Evolutionary conservation across 2,329 filamentous ascomycete species (phyloP).

Genomic region (Aspergillus quadricinctus): DNA sequence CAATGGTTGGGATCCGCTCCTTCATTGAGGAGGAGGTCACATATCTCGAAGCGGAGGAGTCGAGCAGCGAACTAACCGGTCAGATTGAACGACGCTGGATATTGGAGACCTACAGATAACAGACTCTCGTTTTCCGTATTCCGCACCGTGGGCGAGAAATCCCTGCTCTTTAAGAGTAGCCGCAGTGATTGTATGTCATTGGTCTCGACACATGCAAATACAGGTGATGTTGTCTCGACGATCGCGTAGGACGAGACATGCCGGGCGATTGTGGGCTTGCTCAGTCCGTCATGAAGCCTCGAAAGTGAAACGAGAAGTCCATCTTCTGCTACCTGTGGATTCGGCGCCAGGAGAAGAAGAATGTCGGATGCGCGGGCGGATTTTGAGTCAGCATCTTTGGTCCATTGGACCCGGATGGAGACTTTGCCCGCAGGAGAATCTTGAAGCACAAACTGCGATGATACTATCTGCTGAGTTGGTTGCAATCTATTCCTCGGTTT

Average conservation of each 20-base stretch:
- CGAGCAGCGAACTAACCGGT: not conserved
- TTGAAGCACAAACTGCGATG: not conserved
- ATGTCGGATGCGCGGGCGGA: not conserved
- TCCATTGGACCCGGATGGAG: not conserved
- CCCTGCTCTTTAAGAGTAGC: not conserved
- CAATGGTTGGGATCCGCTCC: not conserved
- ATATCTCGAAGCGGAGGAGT: not conserved
- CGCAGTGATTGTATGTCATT: not conserved
- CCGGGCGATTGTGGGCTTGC: not conserved
- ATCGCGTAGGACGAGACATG: not conserved
- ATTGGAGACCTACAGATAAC: not conserved
- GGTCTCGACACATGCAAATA: not conserved
- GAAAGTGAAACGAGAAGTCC: not conserved
- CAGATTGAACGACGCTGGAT: not conserved
- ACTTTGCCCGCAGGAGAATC: not conserved
- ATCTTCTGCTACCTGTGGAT: not conserved
- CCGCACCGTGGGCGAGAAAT: not conserved
- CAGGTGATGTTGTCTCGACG: not conserved
- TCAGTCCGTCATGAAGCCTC: not conserved
- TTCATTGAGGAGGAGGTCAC: not conserved
- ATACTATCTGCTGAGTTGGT: not conserved
- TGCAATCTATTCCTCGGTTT: not conserved
- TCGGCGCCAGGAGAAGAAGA: not conserved
- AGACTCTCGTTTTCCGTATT: not conserved
- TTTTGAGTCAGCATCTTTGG: not conserved